Conservation (phyloP, 345 rosid species). For the Brassica rapa region DNA sequence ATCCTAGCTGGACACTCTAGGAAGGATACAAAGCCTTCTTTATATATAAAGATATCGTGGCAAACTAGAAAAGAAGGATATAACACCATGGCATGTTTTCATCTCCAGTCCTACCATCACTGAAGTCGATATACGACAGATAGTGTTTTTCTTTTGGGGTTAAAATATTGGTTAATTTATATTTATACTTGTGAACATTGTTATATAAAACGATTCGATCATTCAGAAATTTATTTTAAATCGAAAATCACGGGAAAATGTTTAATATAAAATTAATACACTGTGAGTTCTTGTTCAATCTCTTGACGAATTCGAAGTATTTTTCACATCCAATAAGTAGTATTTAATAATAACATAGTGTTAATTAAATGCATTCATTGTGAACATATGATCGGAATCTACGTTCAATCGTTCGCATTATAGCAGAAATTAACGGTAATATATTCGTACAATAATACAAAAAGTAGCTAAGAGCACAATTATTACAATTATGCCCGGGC, state of each 20-base stretch:
- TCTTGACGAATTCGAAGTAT: neutral
- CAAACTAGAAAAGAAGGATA: too few species aligned
- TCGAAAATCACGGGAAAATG: conserved; percentile 10
- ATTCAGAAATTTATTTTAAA: neutral
- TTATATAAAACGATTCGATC: neutral
- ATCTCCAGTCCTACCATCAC: too few species aligned
- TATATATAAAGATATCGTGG: too few species aligned
- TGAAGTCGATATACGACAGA: too few species aligned
- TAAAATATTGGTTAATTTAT: too few species aligned
- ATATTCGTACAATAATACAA: neutral
- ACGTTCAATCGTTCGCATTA: neutral
- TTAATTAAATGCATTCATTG: neutral
- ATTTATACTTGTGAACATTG: neutral
- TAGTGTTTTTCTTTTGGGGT: too few species aligned
- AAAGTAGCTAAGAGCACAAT: conserved; percentile 7
- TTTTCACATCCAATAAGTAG: neutral
- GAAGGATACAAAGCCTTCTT: too few species aligned
- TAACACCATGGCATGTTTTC: too few species aligned
- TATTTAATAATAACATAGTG: neutral
- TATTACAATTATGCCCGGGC: neutral
- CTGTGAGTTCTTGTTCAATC: neutral
- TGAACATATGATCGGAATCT: neutral
- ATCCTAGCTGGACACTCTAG: too few species aligned
- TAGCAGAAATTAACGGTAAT: neutral
- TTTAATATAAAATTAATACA: neutral